phyloP scores from a whole-genome alignment of 2,329 filamentous ascomycete species.

The Colletotrichum orbiculare region DNA sequence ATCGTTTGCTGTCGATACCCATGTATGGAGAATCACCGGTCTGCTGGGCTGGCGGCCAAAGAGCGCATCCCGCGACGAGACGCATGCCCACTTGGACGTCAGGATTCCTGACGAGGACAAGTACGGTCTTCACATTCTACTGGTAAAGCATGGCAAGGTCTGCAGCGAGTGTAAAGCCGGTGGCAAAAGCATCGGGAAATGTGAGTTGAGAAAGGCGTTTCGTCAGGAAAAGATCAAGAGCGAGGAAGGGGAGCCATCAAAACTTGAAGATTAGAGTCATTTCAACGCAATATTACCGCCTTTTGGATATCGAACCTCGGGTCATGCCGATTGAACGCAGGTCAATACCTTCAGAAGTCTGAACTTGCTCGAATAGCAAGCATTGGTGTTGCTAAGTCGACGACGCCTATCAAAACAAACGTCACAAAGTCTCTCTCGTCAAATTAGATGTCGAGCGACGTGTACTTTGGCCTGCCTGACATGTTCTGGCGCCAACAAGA shows the following conservation, averaged over 20 bases:
- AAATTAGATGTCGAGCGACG: no score
- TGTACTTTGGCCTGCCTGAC: no score
- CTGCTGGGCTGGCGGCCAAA: slow-evolving; percentile 60
- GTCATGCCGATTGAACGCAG: no score
- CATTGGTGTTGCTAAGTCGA: no score
- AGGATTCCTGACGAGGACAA: slow-evolving; percentile 59
- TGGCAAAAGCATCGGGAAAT: slow-evolving; percentile 51
- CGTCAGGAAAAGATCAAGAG: slow-evolving; percentile 41
- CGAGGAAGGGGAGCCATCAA: slow-evolving; percentile 26
- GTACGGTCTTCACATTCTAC: slow-evolving; percentile 60
- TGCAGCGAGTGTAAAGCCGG: slow-evolving; percentile 60
- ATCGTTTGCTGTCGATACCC: slow-evolving; percentile 65
- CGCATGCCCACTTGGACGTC: slow-evolving; percentile 62
- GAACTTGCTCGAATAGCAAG: no score
- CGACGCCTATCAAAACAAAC: no score
- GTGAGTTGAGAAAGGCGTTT: slow-evolving; percentile 55
- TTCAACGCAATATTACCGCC: no score
- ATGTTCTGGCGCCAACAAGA: no score
- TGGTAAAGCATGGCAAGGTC: slow-evolving; percentile 59
- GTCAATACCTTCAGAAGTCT: no score
- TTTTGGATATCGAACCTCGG: not conserved
- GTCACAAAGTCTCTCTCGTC: no score
- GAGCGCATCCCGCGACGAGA: slow-evolving; percentile 54
- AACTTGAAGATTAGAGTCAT: slow-evolving; percentile 1
- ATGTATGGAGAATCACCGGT: slow-evolving; percentile 61